Evolutionary conservation across 352 stramenopile genomes (phyloP), one percentile per base, ranked within the genome.

Genomic region (Phytopythium vexans): DNA sequence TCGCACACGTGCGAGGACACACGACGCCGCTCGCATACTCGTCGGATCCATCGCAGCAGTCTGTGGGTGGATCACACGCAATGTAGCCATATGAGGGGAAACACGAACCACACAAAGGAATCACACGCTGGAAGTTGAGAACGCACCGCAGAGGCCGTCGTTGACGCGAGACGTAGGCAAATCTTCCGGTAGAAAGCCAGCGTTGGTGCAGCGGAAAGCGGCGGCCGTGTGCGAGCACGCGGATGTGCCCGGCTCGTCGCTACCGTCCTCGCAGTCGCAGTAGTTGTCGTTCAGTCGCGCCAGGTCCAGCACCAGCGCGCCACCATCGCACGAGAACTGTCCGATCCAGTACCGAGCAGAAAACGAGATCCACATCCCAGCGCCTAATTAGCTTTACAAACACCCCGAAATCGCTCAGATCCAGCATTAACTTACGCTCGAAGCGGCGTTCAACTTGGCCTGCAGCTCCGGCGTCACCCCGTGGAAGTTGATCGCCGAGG

Each of bases 221-320:
- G 58, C 72, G 34, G 63, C 36, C 37, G 62, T 77, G 54, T 88
- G 69, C 38, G 77, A 88, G 58, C 91, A 97, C 8, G 90, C 90
- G 14, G 88, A 74, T 16, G 89, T 97, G 34, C 80, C 75, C 6
- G 88, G 82, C 64, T 97, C 91, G 70, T 97, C 91, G 16, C 60
- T 88, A 21, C 88, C 89, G 72, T 98, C 89, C 1, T 48, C 58
- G 66, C 92, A 98, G 74, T 98, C 94, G 67, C 94, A 98, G 64
- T 97, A 98, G 68, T 97, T 89, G 74, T 98, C 94, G 68, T 98
- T 98, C 9, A 97, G 62, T 21, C 61, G 59, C 16, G 56, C 55
- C 14, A 89, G 32, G 7, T 72, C 66, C 15, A 97, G 62, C 4
- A 52, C 68, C 49, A 82, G 75, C 8, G 51, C 45, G n/a, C 77